Base-by-base conservation (phyloP, 768 basidiomycete species). In the Naganishia onofrii region DNA sequence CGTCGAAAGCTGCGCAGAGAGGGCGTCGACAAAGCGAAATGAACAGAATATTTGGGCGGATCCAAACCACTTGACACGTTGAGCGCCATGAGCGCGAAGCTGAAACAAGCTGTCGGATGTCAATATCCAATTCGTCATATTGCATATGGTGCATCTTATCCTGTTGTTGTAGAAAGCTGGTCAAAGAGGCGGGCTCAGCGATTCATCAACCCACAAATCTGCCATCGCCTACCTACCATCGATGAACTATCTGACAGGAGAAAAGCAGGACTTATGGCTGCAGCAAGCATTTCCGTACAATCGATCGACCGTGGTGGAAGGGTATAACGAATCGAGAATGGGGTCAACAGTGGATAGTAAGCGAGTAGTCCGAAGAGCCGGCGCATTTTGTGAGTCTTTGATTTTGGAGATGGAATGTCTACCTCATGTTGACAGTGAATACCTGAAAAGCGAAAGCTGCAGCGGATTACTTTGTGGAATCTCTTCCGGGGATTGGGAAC, bases 401-500 rank as follows among this genome's bases (percentile, higher is more conserved):
- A n/a, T 31, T 29, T n/a, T 38, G 31, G n/a, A 7, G 32, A 58
- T 5, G 36, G 29, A 21, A 26, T 15, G 23, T 21, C 38, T 21
- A 1, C 36, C n/a, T 31, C 1, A 21, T 44, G 36, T 42, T 21
- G 21, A 38, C 29, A 31, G 28, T 10, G 21, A 15, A 29, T 42
- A 26, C 15, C 17, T 48, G 52, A 8, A 56, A 36, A 72, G 71
- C 71, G 7, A 67, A 52, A 68, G 57, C 75, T 0, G 79, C 81
- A n/a, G 73, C 80, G 26, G 75, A 79, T 38, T 76, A 80, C 73
- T 82, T 74, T 69, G 81, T 82, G 0, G 78, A 74, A 0, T 78
- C 78, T 17, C 58, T 82, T 21, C 81, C 81, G 34, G 80, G 80
- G 48, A 58, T 82, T 55, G 73, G 73, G 0, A 74, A 79, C 56